These are phyloP conservation scores for Monosporascus ibericus DNA, from an alignment of 2,329 filamentous ascomycete species.

Conservation along the genomic window DNA sequence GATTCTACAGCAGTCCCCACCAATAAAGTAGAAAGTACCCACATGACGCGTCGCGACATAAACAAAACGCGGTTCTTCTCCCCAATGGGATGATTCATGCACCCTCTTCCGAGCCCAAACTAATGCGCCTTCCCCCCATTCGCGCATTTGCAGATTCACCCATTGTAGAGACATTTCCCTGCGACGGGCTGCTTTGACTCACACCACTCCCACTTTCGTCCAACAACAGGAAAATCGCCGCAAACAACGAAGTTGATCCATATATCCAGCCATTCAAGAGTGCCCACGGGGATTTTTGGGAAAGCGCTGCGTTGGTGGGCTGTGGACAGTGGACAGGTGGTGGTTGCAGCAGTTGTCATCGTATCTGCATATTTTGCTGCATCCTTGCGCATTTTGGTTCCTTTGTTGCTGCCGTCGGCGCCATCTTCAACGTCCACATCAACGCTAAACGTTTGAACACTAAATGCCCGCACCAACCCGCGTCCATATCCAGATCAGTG, in stretches of 20 bases:
- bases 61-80: conserved; percentile 17
- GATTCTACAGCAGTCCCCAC: background rate
- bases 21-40: background rate
- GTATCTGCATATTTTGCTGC: background rate
- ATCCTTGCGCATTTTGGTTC: too few species aligned
- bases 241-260: conserved; percentile 13
- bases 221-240: conserved; percentile 11
- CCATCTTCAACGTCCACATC: too few species aligned
- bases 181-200: background rate
- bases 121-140: conserved; percentile 4
- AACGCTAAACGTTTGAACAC: too few species aligned
- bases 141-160: background rate
- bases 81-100: conserved; percentile 7
- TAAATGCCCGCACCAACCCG: too few species aligned
- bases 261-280: conserved; percentile 1
- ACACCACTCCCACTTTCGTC: conserved; percentile 10
- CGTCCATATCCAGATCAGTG: too few species aligned
- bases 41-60: conserved; percentile 16
- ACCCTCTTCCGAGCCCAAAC: conserved; percentile 1
- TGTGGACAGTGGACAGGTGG: background rate
- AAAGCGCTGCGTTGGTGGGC: conserved; percentile 8
- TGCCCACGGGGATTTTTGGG: conserved; percentile 1
- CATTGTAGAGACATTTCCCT: background rate
- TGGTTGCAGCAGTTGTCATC: background rate
- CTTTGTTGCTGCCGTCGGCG: too few species aligned